phyloP scores from a whole-genome alignment of 345 rosid genomes.

The Orychophragmus violaceus region DNA sequence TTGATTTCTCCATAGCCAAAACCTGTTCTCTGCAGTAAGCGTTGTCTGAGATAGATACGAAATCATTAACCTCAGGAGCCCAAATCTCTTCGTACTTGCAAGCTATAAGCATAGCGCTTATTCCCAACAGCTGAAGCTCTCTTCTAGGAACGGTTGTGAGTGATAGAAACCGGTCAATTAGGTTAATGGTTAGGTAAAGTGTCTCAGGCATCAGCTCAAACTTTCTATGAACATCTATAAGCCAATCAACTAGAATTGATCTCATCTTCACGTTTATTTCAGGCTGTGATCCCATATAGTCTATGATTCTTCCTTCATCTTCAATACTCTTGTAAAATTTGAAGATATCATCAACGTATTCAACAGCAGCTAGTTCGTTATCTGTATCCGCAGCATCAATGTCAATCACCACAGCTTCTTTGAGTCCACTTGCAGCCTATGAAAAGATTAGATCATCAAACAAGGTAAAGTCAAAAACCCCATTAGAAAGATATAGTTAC shows the following conservation, averaged over 20 bases:
- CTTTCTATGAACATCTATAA: slow-evolving; percentile 11
- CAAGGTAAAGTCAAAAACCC: background rate
- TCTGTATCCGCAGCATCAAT: slow-evolving; percentile 48
- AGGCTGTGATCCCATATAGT: slow-evolving; percentile 20
- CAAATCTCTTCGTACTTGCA: slow-evolving; percentile 92
- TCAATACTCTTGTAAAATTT: background rate
- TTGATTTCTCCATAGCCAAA: slow-evolving; percentile 67
- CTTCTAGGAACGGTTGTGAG: slow-evolving; percentile 43
- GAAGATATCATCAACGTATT: slow-evolving; percentile 15
- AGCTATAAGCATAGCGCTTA: slow-evolving; percentile 74
- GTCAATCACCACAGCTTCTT: slow-evolving; percentile 3
- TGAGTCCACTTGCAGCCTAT: slow-evolving; percentile 55
- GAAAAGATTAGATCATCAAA: background rate
- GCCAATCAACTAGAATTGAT: slow-evolving; percentile 16
- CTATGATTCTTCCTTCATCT: slow-evolving; percentile 3
- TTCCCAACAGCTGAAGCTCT: slow-evolving; percentile 78
- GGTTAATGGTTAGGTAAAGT: slow-evolving; percentile 14
- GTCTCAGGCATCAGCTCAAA: slow-evolving; percentile 27
- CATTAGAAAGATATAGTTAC: slow-evolving; percentile 2
- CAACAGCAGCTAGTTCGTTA: slow-evolving; percentile 46
- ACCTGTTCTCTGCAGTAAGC: slow-evolving; percentile 63
- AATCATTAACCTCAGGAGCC: slow-evolving; percentile 85
- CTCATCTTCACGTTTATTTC: slow-evolving; percentile 19
- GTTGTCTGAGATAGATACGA: slow-evolving; percentile 68
- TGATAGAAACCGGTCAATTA: slow-evolving; percentile 34